phyloP scores from a whole-genome alignment of 495 filamentous ascomycete species.

The Talaromyces wortmannii region DNA sequence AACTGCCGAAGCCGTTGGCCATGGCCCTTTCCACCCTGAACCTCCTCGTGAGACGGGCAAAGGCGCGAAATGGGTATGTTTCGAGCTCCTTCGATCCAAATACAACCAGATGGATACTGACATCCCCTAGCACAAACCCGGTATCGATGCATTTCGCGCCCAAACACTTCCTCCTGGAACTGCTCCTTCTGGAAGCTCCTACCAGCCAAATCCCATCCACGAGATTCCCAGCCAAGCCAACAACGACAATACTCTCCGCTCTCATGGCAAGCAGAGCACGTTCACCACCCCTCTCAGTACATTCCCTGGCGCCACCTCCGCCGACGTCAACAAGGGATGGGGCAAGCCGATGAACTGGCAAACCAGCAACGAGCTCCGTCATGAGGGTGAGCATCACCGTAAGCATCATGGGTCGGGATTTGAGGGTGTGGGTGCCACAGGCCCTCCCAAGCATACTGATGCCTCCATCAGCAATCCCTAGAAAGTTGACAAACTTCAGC shows the following conservation, averaged over 20 bases:
- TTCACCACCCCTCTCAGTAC: slow-evolving; percentile 44
- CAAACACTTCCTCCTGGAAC: slow-evolving; percentile 56
- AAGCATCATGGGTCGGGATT: slow-evolving; percentile 49
- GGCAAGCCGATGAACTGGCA: slow-evolving; percentile 58
- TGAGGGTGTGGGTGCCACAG: slow-evolving; percentile 44
- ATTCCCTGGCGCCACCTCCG: slow-evolving; percentile 55
- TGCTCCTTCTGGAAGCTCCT: slow-evolving; percentile 56
- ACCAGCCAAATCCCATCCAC: slow-evolving; percentile 43
- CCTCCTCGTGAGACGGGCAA: background rate
- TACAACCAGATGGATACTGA: background rate
- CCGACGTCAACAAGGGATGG: slow-evolving; percentile 51
- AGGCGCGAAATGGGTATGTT: background rate
- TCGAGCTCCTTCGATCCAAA: background rate
- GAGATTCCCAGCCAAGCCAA: slow-evolving; percentile 40
- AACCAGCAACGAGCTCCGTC: slow-evolving; percentile 48
- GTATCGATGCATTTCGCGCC: slow-evolving; percentile 56
- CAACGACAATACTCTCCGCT: slow-evolving; percentile 29
- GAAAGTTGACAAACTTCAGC: background rate
- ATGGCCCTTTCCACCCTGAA: background rate
- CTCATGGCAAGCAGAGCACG: slow-evolving; percentile 37
- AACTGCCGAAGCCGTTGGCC: background rate
- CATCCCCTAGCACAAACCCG: slow-evolving; percentile 54
- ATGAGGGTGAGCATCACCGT: slow-evolving; percentile 43
- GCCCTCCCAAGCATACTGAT: slow-evolving; percentile 10
- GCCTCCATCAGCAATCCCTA: slow-evolving; percentile 1